Evolutionary conservation across 2,329 filamentous ascomycete species (phyloP).

Genomic region (Clarireedia homoeocarpa): DNA sequence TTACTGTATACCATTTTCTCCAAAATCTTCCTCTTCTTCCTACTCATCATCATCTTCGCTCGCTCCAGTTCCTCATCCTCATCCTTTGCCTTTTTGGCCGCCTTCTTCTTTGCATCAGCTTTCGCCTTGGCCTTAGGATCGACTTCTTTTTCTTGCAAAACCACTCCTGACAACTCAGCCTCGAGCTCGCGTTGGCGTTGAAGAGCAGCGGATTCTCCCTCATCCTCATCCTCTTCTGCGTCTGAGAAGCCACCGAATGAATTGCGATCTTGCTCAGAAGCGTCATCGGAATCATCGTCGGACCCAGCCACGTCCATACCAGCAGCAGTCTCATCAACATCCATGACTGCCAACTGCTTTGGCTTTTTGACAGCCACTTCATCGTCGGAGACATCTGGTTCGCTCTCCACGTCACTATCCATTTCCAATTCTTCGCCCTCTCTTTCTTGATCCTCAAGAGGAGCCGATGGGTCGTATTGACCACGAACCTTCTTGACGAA

Average conservation of each 20-base stretch:
- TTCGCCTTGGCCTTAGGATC: conserved; percentile 54
- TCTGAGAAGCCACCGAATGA: conserved; percentile 30
- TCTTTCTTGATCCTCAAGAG: conserved; percentile 79
- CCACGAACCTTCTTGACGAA: conserved; percentile 86
- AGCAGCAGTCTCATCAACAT: conserved; percentile 26
- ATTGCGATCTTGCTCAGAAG: conserved; percentile 27
- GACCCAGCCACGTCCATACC: conserved; percentile 30
- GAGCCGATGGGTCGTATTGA: conserved; percentile 82
- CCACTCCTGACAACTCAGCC: conserved; percentile 74
- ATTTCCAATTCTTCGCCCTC: conserved; percentile 75
- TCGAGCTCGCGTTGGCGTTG: conserved; percentile 86
- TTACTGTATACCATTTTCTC: conserved; percentile 98
- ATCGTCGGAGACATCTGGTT: conserved; percentile 31
- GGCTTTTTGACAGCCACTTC: conserved; percentile 43
- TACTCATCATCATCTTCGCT: conserved; percentile 95
- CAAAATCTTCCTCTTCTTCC: conserved; percentile 94
- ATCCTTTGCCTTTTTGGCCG: conserved; percentile 61
- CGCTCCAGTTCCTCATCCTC: conserved; percentile 86
- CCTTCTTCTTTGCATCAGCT: conserved; percentile 61
- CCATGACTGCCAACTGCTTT: conserved; percentile 17
- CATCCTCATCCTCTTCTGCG: conserved; percentile 46
- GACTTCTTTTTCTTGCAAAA: conserved; percentile 42
- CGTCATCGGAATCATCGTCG: conserved; percentile 33
- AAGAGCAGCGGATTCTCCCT: conserved; percentile 51
- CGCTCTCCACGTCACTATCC: conserved; percentile 45